Conservation (phyloP, 768 basidiomycete species). For the Termitomyces sp. region DNA sequence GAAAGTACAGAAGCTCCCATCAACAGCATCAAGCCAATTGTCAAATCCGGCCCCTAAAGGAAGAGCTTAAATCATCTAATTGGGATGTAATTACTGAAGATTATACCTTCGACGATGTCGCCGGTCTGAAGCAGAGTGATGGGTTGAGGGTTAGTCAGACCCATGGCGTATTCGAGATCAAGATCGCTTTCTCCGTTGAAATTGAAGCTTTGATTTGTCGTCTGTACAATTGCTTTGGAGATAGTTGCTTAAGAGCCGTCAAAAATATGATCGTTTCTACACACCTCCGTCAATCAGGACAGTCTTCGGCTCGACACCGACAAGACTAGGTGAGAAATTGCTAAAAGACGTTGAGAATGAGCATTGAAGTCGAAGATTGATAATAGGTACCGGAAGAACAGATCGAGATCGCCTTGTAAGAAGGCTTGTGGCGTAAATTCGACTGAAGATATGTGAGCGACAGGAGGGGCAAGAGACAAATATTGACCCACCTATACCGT, state of each 20-base stretch:
- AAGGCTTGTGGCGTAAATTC: constrained; percentile 15
- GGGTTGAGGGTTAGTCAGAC: constrained; percentile 36
- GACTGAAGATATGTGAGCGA: background rate
- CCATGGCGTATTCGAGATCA: constrained; percentile 58
- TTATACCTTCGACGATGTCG: constrained; percentile 37
- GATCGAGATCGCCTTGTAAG: constrained; percentile 23
- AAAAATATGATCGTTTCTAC: background rate
- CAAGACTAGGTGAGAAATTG: constrained; percentile 37
- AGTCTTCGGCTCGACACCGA: constrained; percentile 33
- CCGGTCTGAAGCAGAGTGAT: constrained; percentile 46
- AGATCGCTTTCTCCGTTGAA: constrained; percentile 57
- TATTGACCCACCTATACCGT: constrained; percentile 24
- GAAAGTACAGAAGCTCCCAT: constrained; percentile 43
- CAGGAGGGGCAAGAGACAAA: background rate
- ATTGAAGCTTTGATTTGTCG: constrained; percentile 36
- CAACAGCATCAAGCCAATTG: constrained; percentile 49
- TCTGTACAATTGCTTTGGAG: constrained; percentile 42
- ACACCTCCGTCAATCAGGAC: constrained; percentile 36
- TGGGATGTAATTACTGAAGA: background rate
- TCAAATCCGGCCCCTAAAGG: constrained; percentile 43
- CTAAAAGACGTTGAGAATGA: constrained; percentile 11
- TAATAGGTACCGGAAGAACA: constrained; percentile 35
- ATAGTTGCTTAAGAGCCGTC: background rate
- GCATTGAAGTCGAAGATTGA: background rate
- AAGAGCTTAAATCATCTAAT: background rate